Base-by-base conservation (phyloP, 768 basidiomycete species). In the Auriscalpium microsporum region DNA sequence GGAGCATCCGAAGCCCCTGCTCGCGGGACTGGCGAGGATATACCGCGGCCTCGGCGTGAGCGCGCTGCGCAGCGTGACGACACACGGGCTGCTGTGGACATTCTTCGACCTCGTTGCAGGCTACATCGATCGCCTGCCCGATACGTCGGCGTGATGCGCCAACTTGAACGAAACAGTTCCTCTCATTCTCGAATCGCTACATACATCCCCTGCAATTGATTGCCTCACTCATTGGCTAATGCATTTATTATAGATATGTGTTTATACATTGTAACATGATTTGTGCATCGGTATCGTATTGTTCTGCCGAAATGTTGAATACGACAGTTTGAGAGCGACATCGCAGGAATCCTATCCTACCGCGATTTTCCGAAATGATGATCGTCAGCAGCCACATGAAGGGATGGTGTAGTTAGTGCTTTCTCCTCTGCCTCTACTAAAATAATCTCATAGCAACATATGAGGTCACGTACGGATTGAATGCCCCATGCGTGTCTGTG, bases 31-130 rank as follows among this genome's bases (percentile, higher is more conserved):
- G 47, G 76, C 84, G 36, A 78, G 93, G 38, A 83, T 98, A 60
- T 99, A 99, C 69, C 86, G 88, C 57, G 96, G 95, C 53, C 81
- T 97, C 50, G 92, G 94, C 54, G 90, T 99, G 60, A 95, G 92
- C 58, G 94, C 94, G 42, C 69, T 90, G 51, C 82, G 96, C 52
- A 94, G 89, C 63, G 86, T 95, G 64, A 90, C 93, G 35, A 95
- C 93, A 8, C 94, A 96, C 61, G 94, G 94, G 19, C 75, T 95
- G 40, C 75, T 94, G 50, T 96, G 94, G 94, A 95, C 94, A 8
- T 76, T 96, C 58, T 93, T 94, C 68, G 94, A 96, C 73, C 72
- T 86, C 62, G 83, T 81, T 34, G 79, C 84, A 42, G 72, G 79
- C 62, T 87, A 86, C 68, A 89, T 91, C 64, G 88, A 91, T 64